A percentile compares a stretch with the other conserved stretches of the same genome.
phyloP scores from a whole-genome alignment of 2,329 filamentous ascomycete species.

The Coniochaeta sp. region DNA sequence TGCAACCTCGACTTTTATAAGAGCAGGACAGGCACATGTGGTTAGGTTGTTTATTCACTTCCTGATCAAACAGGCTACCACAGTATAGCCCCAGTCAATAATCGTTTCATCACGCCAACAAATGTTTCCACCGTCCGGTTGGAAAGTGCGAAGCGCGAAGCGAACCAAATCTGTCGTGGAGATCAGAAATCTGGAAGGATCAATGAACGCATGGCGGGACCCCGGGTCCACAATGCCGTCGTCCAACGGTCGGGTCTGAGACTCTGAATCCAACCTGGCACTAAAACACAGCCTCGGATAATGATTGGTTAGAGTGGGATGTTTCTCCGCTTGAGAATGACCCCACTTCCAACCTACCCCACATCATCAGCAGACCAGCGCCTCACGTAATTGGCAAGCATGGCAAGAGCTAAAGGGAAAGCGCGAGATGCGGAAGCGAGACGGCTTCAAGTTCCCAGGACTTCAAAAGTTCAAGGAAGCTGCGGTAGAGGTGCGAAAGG shows the following conservation, averaged over 20 bases:
- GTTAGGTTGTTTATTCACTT: no score
- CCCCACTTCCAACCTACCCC: conserved; percentile 2
- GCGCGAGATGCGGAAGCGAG: conserved; percentile 1
- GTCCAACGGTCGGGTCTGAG: neutral
- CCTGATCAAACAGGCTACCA: no score
- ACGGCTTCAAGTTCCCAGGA: no score
- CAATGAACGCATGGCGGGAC: neutral
- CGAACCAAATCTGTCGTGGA: no score
- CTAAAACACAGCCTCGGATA: neutral
- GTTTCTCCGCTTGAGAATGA: neutral
- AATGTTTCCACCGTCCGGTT: no score
- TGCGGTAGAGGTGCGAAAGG: no score
- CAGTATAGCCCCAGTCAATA: no score
- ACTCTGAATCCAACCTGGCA: neutral
- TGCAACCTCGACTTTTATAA: no score
- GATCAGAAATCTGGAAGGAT: neutral
- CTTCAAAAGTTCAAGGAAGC: no score
- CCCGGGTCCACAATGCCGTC: neutral
- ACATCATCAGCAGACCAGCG: conserved; percentile 3
- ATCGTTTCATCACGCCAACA: no score
- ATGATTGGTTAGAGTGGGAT: neutral
- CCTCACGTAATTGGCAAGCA: neutral
- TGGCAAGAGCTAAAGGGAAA: neutral
- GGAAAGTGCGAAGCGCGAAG: no score
- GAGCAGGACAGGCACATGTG: no score